A percentile compares a stretch with the other conserved stretches of the same genome.
phyloP scores from a whole-genome alignment of 2,329 filamentous ascomycete genomes.

The Metarhizium rileyi region DNA sequence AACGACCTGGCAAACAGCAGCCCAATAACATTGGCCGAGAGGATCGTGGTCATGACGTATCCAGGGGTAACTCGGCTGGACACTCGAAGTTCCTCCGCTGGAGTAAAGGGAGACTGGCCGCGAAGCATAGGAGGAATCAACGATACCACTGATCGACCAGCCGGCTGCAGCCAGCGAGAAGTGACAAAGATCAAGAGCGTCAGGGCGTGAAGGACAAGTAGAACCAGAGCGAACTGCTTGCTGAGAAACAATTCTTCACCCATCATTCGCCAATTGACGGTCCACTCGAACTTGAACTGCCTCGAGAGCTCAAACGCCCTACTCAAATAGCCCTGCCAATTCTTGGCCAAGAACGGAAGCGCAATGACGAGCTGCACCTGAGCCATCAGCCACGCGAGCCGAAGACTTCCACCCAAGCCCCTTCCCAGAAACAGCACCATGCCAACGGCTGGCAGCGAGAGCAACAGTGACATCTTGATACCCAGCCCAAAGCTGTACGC shows the following conservation, averaged over 20 bases:
- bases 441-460: constrained; percentile 73
- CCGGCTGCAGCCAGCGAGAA: constrained; percentile 63
- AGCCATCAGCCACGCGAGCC: constrained; percentile 59
- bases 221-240: constrained; percentile 53
- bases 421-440: constrained; percentile 65
- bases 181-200: constrained; percentile 58
- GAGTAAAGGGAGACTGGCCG: constrained; percentile 34
- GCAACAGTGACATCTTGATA: constrained; percentile 89
- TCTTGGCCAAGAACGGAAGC: constrained; percentile 58
- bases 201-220: constrained; percentile 56
- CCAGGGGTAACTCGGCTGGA: constrained; percentile 52
- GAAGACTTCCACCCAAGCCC: constrained; percentile 56
- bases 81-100: constrained; percentile 45
- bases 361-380: constrained; percentile 65
- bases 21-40: constrained; percentile 69
- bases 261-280: constrained; percentile 97
- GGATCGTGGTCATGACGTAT: constrained; percentile 67
- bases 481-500: constrained; percentile 72
- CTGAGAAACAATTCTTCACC: constrained; percentile 70
- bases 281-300: constrained; percentile 95
- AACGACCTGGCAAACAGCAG: constrained; percentile 79
- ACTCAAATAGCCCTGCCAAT: constrained; percentile 62
- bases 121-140: constrained; percentile 38
- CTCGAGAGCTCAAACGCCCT: constrained; percentile 86
- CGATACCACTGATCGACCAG: constrained; percentile 44